Evolutionary conservation across 495 filamentous ascomycete genomes (phyloP).

Genomic region (Recurvomyces mirabilis): DNA sequence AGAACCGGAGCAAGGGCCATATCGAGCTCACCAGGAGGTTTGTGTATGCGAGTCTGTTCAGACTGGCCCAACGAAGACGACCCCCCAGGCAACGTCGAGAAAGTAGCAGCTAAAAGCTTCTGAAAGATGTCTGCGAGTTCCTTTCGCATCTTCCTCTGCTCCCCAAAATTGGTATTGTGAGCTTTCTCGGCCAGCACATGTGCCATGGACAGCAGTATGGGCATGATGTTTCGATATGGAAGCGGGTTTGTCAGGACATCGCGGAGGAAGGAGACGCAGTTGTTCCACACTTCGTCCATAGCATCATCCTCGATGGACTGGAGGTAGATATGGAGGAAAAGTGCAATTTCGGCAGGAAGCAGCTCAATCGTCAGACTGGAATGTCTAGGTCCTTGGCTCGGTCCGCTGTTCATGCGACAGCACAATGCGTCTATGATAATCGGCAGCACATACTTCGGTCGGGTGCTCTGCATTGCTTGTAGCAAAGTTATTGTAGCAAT

Average conservation of each 20-base stretch:
- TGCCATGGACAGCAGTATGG: constrained; percentile 76
- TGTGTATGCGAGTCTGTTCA: not conserved
- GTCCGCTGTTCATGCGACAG: constrained; percentile 74
- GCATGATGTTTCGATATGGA: constrained; percentile 82
- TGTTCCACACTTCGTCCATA: constrained; percentile 98
- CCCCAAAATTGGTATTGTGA: constrained; percentile 95
- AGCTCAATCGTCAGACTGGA: constrained; percentile 78
- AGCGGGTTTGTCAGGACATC: constrained; percentile 91
- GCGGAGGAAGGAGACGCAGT: constrained; percentile 81
- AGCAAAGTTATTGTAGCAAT: constrained; percentile 64
- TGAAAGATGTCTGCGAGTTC: constrained; percentile 85
- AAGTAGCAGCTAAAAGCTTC: constrained; percentile 76
- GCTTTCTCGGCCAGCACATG: constrained; percentile 85
- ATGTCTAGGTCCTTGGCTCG: constrained; percentile 66
- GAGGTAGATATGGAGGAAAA: constrained; percentile 82
- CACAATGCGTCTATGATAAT: constrained; percentile 97
- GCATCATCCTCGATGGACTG: constrained; percentile 88
- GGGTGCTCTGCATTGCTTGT: constrained; percentile 80
- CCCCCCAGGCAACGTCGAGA: too few species aligned
- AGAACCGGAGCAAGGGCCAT: too few species aligned
- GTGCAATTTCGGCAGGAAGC: constrained; percentile 68
- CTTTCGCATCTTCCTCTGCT: constrained; percentile 85
- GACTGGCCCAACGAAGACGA: too few species aligned
- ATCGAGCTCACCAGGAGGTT: too few species aligned
- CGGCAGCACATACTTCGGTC: constrained; percentile 85